Evolutionary conservation across 768 basidiomycete genomes (phyloP).

Genomic region (Trametopsis cervina): DNA sequence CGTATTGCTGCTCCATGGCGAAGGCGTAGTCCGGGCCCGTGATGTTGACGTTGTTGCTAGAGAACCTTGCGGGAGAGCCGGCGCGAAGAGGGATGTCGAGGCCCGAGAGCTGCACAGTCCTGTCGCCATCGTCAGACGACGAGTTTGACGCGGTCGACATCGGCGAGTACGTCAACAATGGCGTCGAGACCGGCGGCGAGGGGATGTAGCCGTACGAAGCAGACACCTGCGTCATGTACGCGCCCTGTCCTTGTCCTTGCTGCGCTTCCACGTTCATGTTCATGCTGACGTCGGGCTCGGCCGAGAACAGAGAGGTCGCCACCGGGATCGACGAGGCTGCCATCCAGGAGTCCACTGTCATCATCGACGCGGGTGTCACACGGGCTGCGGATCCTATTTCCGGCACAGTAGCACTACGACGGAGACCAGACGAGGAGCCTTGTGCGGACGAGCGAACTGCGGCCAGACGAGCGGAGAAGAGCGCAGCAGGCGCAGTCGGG

Average conservation of each 20-base stretch:
- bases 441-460: background rate
- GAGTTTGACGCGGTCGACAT: slow-evolving; percentile 19
- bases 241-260: background rate
- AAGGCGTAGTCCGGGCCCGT: background rate
- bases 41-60: background rate
- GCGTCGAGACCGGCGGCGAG: slow-evolving; percentile 21
- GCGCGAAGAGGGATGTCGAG: slow-evolving; percentile 5
- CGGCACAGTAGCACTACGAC: slow-evolving; percentile 19
- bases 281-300: slow-evolving; percentile 4
- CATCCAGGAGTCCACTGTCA: background rate
- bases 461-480: background rate
- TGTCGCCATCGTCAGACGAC: slow-evolving; percentile 23
- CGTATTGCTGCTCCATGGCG: background rate
- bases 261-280: background rate
- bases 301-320: background rate
- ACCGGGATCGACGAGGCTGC: background rate
- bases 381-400: slow-evolving; percentile 1
- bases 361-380: background rate
- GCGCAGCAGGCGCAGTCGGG: slow-evolving; percentile 11
- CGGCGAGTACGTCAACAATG: slow-evolving; percentile 21
- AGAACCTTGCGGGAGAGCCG: slow-evolving; percentile 9
- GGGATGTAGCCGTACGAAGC: background rate
- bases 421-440: slow-evolving; percentile 4
- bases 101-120: slow-evolving; percentile 19
- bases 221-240: background rate